Conservation (phyloP, 2,329 filamentous ascomycete species). For the Hymenoscyphus infarciens region DNA sequence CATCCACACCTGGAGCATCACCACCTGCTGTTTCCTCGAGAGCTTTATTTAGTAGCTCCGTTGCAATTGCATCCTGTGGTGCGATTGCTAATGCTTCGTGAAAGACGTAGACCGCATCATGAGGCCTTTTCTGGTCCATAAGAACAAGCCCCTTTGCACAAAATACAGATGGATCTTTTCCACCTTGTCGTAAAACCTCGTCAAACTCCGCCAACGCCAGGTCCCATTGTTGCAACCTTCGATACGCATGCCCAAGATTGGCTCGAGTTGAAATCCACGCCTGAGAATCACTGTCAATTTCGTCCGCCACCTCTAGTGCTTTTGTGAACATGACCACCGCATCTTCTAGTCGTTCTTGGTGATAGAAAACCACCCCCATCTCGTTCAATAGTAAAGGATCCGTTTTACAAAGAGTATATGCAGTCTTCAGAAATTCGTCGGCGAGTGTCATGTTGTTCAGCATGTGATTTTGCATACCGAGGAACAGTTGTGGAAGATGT, state of each 20-base stretch:
- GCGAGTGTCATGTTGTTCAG: conserved; percentile 93
- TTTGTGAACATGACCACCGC: conserved; percentile 75
- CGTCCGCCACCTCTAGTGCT: conserved; percentile 72
- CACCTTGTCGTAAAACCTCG: conserved; percentile 77
- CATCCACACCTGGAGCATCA: conserved; percentile 26
- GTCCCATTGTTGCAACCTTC: conserved; percentile 65
- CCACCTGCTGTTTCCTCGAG: conserved; percentile 56
- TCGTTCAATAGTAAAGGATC: conserved; percentile 94
- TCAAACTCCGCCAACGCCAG: conserved; percentile 80
- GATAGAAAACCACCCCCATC: conserved; percentile 92
- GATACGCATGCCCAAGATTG: conserved; percentile 85
- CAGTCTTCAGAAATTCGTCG: conserved; percentile 89
- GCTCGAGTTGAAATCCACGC: conserved; percentile 82
- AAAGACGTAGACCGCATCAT: conserved; percentile 75
- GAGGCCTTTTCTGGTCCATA: conserved; percentile 69
- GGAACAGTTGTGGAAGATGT: conserved; percentile 89
- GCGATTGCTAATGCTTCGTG: conserved; percentile 80
- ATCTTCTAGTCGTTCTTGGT: conserved; percentile 74
- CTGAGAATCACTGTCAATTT: conserved; percentile 76
- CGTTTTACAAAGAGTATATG: conserved; percentile 75
- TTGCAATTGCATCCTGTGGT: conserved; percentile 77
- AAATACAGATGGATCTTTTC: conserved; percentile 75
- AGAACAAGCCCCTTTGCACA: conserved; percentile 80
- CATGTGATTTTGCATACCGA: conserved; percentile 97
- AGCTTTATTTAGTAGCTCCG: conserved; percentile 71